Conservation (phyloP, 1,284 basidiomycete species). For the Leccinum subrobustum region DNA sequence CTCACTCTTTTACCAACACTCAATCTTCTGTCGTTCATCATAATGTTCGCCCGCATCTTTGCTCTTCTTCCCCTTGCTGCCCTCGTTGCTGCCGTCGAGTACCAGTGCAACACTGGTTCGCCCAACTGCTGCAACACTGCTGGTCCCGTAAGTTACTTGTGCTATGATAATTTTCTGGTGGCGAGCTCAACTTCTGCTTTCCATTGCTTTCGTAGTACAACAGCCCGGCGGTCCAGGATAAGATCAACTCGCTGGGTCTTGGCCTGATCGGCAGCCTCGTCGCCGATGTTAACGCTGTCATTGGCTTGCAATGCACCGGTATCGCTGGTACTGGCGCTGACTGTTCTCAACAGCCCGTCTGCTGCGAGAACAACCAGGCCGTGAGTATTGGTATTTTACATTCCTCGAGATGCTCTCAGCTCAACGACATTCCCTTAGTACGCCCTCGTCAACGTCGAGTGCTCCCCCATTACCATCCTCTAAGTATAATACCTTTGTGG, state of each 20-base stretch:
- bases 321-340: background rate
- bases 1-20: background rate
- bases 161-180: background rate
- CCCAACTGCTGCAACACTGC: background rate
- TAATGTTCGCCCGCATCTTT: background rate
- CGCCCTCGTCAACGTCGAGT: background rate
- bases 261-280: background rate
- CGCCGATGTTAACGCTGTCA: rapidly evolving
- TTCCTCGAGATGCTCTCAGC: background rate
- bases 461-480: background rate
- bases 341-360: background rate
- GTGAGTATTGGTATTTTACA: background rate
- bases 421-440: background rate
- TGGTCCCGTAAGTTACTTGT: background rate
- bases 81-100: background rate
- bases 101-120: background rate
- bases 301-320: background rate
- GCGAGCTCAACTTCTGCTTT: background rate
- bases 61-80: background rate
- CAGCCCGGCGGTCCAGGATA: too few species aligned
- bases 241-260: background rate
- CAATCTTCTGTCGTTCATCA: background rate
- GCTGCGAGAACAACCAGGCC: background rate
- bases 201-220: background rate
- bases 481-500: background rate